Percentiles rank a stretch among this genome's conserved stretches.
Conservation (phyloP, 2,329 filamentous ascomycete genomes). For the Magnaporthiopsis incrustans region DNA sequence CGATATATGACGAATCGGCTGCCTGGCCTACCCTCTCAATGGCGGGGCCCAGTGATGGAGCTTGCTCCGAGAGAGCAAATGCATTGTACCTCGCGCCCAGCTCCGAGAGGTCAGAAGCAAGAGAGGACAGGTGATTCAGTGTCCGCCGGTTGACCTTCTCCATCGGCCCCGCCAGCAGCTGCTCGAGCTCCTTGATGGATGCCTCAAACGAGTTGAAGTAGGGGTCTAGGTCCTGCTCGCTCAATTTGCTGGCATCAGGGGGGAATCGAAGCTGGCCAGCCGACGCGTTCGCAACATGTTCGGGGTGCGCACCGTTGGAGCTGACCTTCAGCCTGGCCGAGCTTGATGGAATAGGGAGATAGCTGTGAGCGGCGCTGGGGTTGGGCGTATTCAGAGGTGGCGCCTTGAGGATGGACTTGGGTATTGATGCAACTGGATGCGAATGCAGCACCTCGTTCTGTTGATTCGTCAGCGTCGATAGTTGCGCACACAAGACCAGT, state of each 20-base stretch:
- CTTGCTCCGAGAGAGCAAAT: conserved; percentile 90
- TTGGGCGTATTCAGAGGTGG: conserved; percentile 95
- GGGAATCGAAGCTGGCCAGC: conserved; percentile 68
- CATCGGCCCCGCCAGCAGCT: conserved; percentile 82
- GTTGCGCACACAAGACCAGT: background rate
- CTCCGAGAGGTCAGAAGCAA: conserved; percentile 84
- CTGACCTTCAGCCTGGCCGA: conserved; percentile 76
- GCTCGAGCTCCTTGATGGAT: conserved; percentile 85
- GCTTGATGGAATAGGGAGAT: conserved; percentile 73
- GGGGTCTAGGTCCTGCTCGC: conserved; percentile 85
- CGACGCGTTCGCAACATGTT: conserved; percentile 19
- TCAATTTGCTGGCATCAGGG: conserved; percentile 64
- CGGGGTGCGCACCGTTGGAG: conserved; percentile 24
- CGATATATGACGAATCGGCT: conserved; percentile 91
- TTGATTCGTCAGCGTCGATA: conserved; percentile 35
- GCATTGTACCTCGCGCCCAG: conserved; percentile 94
- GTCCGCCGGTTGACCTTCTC: conserved; percentile 93
- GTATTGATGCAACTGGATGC: conserved; percentile 81
- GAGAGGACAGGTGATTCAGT: conserved; percentile 71
- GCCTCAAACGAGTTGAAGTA: conserved; percentile 93
- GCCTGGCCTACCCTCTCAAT: conserved; percentile 94
- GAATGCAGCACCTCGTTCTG: conserved; percentile 93
- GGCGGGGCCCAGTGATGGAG: conserved; percentile 77
- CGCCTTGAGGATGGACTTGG: conserved; percentile 88
- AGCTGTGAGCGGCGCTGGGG: conserved; percentile 76